Base-by-base conservation (phyloP, 2,329 filamentous ascomycete species). In the Neonectria sp. region DNA sequence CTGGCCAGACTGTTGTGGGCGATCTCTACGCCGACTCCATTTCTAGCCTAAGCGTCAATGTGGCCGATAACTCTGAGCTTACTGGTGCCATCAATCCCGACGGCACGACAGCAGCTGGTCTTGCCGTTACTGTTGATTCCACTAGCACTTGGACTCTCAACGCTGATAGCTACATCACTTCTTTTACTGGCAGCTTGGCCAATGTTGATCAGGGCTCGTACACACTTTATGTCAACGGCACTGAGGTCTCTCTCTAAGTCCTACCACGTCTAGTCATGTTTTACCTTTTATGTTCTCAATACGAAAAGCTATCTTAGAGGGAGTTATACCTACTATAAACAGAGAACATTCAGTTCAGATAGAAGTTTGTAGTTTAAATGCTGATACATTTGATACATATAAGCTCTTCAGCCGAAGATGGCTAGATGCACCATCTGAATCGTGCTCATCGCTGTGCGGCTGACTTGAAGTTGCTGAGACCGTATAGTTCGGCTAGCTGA, bases 181-280 rank as follows among this genome's bases (percentile, higher is more conserved):
- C 53, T 25, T 68, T 68, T 27, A 58, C 21, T 13, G 63, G 66
- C 11, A 68, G 48, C 48, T 27, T 68, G 27, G 25, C 27, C 12
- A 68, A 66, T 33, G 66, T 68, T 5, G 55, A 58, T 33, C 66
- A 59, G 63, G 66, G 66, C 24, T 66, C 63, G 0, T 60, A 68
- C 33, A 68, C 58, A 3, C 63, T 68, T 3, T 68, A 66, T 15
- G 55, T 68, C 11, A 55, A 68, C 35, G 56, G 61, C 3, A 65
- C 58, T 25, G 58, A 49, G 2, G 58, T 49, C n/a, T 66, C 63
- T 25, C 29, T 31, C 8, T 64, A 59, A 15, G 27, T 56, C 7
- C 6, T n/a, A 43, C 35, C 6, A 5, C 15, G 11, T 13, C 35
- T 12, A 17, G 35, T 15, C 33, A 11, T 17, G 35, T 3, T 17